phyloP scores from a whole-genome alignment of 208 protist species.

The Angomonas deanei region DNA sequence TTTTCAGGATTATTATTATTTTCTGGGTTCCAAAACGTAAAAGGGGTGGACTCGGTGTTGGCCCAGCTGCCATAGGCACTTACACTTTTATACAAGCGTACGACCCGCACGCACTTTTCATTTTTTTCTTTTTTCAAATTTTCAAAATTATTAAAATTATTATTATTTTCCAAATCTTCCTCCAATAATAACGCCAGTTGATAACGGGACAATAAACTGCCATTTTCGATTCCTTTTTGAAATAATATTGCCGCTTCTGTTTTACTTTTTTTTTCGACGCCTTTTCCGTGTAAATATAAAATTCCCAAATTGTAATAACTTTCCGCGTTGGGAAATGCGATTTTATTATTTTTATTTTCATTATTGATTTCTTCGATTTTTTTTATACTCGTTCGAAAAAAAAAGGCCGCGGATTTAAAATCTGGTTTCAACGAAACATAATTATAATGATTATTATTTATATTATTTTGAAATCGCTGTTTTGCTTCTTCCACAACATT shows the following conservation, averaged over 20 bases:
- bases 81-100: conserved; percentile 35
- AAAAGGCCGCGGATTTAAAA: conserved; percentile 45
- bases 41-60: neutral
- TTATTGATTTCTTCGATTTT: neutral
- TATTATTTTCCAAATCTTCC: conserved; percentile 8
- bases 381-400: conserved; percentile 18
- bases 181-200: conserved; percentile 46
- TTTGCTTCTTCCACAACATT: conserved; percentile 9
- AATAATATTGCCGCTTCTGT: conserved; percentile 39
- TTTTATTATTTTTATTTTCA: neutral
- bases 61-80: conserved; percentile 34
- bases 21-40: neutral
- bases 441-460: neutral
- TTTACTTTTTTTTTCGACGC: conserved; percentile 20
- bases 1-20: neutral
- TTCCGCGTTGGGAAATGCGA: conserved; percentile 26
- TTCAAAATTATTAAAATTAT: neutral
- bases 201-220: conserved; percentile 63
- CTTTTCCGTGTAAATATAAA: conserved; percentile 59
- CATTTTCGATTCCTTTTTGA: conserved; percentile 22
- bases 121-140: conserved; percentile 1
- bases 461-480: neutral
- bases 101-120: conserved; percentile 29
- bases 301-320: conserved; percentile 81
- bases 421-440: conserved; percentile 18